Evolutionary conservation across 2,329 filamentous ascomycete species (phyloP), one percentile per base, ranked within the genome.

Genomic region (Phialophora verrucosa): DNA sequence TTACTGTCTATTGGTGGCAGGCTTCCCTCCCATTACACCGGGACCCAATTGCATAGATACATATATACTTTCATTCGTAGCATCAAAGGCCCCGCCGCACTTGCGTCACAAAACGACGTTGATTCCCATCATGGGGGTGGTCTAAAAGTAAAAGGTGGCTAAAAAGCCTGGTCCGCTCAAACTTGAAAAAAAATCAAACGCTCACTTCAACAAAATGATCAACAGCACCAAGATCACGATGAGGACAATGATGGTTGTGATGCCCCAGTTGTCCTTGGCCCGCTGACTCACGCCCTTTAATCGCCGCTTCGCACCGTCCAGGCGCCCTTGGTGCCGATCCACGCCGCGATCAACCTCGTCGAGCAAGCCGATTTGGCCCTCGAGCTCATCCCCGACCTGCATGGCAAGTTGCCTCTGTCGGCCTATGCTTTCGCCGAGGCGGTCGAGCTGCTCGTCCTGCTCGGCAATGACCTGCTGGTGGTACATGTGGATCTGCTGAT

Each of bases 301-400:
- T 72, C 89, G 84, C 71, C 85, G 86, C 73, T 88, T 85, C 35
- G 94, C 95, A 10, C 91, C 84, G 71, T 93, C 87, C 59, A 99
- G 82, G 58, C 91, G 88, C 29, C 83, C 83, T 76, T 90, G 86
- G 79, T 98, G 93, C 65, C 93, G 83, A 76, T 97, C 93, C 7
- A 93, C 91, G 23, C 90, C 85, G 53, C 86, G 85, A 75, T 98
- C 95, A 53, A 96, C 88, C 74, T 97, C 94, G 76, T 97, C 94
- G 32, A 99, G 83, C 83, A 99, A 83, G 72, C 90, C 85, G 44
- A 96, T 91, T 74, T 99, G 95, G 72, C 88, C 90, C 73, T 98
- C 95, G 42, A 99, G 84, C 83, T 99, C 95, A 77, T 97, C 91
- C 32, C 95, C 94, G 74, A 99, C 98, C 81, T 95, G 92, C 82